A percentile compares a stretch with the other conserved stretches of the same genome.
Conservation (phyloP, 495 filamentous ascomycete genomes). For the Massariosphaeria phaeospora region DNA sequence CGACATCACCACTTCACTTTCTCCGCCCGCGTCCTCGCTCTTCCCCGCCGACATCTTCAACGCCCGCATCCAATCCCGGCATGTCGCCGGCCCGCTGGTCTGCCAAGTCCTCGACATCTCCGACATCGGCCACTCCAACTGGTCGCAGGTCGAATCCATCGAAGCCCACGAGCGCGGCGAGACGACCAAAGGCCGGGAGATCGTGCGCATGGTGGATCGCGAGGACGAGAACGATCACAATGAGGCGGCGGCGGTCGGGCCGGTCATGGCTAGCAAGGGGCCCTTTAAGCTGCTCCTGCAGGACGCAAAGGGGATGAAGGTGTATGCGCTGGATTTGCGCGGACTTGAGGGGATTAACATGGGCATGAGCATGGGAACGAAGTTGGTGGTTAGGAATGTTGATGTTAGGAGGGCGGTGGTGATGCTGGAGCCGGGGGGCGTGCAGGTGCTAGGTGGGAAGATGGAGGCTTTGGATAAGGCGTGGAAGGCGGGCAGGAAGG, state of each 20-base stretch:
- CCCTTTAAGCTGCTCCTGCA: conserved; percentile 80
- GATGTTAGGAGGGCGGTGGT: conserved; percentile 71
- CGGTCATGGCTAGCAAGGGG: conserved; percentile 39
- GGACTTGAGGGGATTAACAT: conserved; percentile 59
- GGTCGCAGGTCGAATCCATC: conserved; percentile 80
- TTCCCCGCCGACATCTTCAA: conserved; percentile 57
- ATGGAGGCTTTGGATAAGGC: conserved; percentile 71
- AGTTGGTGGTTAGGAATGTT: conserved; percentile 64
- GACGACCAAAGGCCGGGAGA: conserved; percentile 70
- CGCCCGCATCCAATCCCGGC: conserved; percentile 49
- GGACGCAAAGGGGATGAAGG: conserved; percentile 64
- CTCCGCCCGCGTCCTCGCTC: conserved; percentile 37
- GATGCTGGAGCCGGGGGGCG: conserved; percentile 61
- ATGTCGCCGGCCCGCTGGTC: conserved; percentile 55
- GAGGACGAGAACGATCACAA: conserved; percentile 42
- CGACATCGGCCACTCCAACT: conserved; percentile 69
- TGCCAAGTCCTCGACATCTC: conserved; percentile 83
- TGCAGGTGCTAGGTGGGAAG: conserved; percentile 74
- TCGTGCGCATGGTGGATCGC: conserved; percentile 64
- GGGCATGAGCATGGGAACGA: conserved; percentile 70
- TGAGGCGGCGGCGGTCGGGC: conserved; percentile 20
- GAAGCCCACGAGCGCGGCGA: conserved; percentile 82
- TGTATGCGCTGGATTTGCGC: conserved; percentile 70
- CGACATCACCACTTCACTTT: conserved; percentile 62
- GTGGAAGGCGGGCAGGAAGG: conserved; percentile 72